Conservation (phyloP, 2,329 filamentous ascomycete species). For the Stachybotrys chartarum region DNA sequence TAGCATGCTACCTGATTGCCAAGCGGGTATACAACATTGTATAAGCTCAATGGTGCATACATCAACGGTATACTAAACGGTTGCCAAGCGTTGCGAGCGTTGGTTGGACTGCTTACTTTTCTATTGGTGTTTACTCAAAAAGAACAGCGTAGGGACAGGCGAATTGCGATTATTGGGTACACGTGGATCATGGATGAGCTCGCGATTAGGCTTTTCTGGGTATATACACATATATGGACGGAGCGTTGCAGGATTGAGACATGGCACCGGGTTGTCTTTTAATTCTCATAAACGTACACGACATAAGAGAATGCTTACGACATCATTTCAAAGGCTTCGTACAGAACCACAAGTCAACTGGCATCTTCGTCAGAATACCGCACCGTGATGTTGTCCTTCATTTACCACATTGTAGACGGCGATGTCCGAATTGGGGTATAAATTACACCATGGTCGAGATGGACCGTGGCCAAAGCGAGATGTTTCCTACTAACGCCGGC, state of each 20-base stretch:
- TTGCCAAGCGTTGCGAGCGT: too few species aligned
- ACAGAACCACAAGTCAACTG: too few species aligned
- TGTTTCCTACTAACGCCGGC: background rate
- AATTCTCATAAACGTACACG: too few species aligned
- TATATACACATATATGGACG: background rate
- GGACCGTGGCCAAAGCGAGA: background rate
- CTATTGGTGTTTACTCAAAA: too few species aligned
- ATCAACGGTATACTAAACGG: too few species aligned
- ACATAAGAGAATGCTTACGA: too few species aligned
- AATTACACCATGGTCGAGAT: background rate
- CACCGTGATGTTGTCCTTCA: too few species aligned
- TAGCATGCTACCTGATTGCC: conserved; percentile 72
- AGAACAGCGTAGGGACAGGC: background rate
- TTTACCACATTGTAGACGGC: too few species aligned
- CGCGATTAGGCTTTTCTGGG: background rate
- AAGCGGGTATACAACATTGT: conserved; percentile 81
- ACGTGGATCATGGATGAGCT: background rate
- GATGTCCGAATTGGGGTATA: background rate
- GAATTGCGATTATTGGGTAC: background rate
- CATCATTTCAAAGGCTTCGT: too few species aligned
- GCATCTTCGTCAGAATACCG: too few species aligned
- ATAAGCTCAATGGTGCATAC: conserved; percentile 22
- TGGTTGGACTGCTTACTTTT: too few species aligned
- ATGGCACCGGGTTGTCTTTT: background rate
- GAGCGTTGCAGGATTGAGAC: background rate